Evolutionary conservation across 768 basidiomycete species (phyloP).

Genomic region (Lactarius psammicola): DNA sequence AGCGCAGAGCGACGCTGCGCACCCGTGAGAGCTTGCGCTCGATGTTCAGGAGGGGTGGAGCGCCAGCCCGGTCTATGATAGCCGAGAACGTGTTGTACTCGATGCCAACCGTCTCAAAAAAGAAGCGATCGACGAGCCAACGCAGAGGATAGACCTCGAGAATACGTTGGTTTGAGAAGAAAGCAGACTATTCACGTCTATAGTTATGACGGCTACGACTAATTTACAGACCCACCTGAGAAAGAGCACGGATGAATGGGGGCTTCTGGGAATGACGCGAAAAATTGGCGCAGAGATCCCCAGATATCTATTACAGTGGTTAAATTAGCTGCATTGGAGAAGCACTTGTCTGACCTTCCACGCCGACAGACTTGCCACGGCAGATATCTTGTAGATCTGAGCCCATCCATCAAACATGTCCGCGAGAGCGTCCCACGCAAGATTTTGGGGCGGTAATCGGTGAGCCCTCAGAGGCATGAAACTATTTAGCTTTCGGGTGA

Average conservation of each 20-base stretch:
- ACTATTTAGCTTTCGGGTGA: constrained; percentile 64
- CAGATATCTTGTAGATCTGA: constrained; percentile 49
- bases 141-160: constrained; percentile 48
- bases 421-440: constrained; percentile 52
- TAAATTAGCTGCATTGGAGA: background rate
- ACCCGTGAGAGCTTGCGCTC: constrained; percentile 43
- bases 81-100: constrained; percentile 51
- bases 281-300: constrained; percentile 50
- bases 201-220: constrained; percentile 20
- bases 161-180: constrained; percentile 12
- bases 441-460: constrained; percentile 46
- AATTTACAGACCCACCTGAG: constrained; percentile 47
- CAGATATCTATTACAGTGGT: constrained; percentile 42
- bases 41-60: constrained; percentile 42
- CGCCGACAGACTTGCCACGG: constrained; percentile 44
- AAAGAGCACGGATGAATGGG: constrained; percentile 62
- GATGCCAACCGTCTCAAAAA: constrained; percentile 47
- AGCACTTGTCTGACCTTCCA: constrained; percentile 55
- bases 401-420: constrained; percentile 55
- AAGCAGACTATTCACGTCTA: constrained; percentile 14
- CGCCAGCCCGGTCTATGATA: constrained; percentile 38
- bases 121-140: constrained; percentile 57
- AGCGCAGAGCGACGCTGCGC: constrained; percentile 1
- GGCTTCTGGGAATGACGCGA: constrained; percentile 41
- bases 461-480: constrained; percentile 68